These are phyloP conservation scores for Botrytis tulipae DNA, from an alignment of 2,329 filamentous ascomycete genomes.

Conservation along the genomic window DNA sequence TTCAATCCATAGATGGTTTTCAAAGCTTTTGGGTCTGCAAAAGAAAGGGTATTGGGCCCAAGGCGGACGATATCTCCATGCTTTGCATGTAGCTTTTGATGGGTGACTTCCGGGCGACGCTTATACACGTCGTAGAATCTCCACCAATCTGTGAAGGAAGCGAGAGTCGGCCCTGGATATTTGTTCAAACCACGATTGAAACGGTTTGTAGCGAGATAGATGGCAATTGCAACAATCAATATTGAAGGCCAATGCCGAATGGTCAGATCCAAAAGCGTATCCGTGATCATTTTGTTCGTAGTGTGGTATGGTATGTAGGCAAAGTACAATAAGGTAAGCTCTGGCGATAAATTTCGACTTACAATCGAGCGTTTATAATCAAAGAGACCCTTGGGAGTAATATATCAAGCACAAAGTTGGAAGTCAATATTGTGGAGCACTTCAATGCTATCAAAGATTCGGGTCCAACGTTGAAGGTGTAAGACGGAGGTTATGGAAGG, in stretches of 20 bases:
- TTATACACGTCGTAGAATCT: slow-evolving; percentile 67
- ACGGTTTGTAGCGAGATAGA: slow-evolving; percentile 49
- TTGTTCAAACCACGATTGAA: slow-evolving; percentile 60
- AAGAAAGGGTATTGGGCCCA: slow-evolving; percentile 72
- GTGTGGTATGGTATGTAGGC: not conserved
- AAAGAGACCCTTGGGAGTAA: not conserved
- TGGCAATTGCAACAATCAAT: slow-evolving; percentile 37
- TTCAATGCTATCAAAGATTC: not conserved
- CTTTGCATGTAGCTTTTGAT: slow-evolving; percentile 65
- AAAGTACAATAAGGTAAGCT: too few relatives aligned
- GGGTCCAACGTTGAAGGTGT: not conserved
- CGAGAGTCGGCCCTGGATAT: slow-evolving; percentile 71
- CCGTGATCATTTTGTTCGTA: slow-evolving; percentile 6
- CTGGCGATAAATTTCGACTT: not conserved
- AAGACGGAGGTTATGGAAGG: not conserved
- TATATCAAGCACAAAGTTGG: not conserved
- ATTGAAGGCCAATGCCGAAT: slow-evolving; percentile 45
- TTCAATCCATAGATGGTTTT: slow-evolving; percentile 79
- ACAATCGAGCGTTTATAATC: not conserved
- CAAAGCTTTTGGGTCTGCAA: slow-evolving; percentile 69
- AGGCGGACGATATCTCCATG: slow-evolving; percentile 73
- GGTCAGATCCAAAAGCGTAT: slow-evolving; percentile 3
- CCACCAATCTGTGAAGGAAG: slow-evolving; percentile 71
- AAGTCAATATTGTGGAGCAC: not conserved
- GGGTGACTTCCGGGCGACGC: slow-evolving; percentile 64